phyloP scores from a whole-genome alignment of 129 eudicot species.

The Oenanthe sinensis region DNA sequence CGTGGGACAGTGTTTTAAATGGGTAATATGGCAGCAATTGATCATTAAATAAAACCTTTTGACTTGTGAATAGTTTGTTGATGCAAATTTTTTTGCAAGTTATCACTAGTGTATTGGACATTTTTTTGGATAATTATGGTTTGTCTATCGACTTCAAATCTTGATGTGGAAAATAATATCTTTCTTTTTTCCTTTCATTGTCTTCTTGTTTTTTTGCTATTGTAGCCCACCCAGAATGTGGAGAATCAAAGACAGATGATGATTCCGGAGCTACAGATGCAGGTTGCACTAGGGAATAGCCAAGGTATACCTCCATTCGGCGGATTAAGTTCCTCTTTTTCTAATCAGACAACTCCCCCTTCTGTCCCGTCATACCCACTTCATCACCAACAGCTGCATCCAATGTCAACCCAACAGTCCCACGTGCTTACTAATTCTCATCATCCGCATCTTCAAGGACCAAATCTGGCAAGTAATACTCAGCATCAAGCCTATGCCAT shows the following conservation, averaged over 20 bases:
- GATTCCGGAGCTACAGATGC: constrained; percentile 54
- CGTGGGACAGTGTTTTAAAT: background rate
- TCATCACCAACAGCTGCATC: constrained; percentile 52
- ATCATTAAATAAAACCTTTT: background rate
- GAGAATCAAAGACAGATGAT: constrained; percentile 59
- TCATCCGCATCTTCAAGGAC: constrained; percentile 62
- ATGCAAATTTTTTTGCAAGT: background rate
- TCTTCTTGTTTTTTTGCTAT: constrained; percentile 1
- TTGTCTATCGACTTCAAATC: background rate
- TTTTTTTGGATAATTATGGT: background rate
- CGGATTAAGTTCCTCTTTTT: constrained; percentile 37
- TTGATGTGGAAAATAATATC: background rate
- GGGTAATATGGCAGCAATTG: background rate
- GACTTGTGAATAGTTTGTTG: background rate
- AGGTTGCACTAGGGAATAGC: constrained; percentile 43
- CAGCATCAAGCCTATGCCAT: constrained; percentile 64
- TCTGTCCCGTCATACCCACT: constrained; percentile 53
- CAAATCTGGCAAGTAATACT: constrained; percentile 37
- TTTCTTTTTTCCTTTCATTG: background rate
- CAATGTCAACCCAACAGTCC: constrained; percentile 59
- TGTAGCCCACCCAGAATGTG: constrained; percentile 52
- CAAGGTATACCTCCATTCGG: constrained; percentile 47
- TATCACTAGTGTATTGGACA: background rate
- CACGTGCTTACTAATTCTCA: constrained; percentile 46
- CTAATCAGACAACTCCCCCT: constrained; percentile 48